Conservation (phyloP, 768 basidiomycete species). For the Atractiella rhizophila region DNA sequence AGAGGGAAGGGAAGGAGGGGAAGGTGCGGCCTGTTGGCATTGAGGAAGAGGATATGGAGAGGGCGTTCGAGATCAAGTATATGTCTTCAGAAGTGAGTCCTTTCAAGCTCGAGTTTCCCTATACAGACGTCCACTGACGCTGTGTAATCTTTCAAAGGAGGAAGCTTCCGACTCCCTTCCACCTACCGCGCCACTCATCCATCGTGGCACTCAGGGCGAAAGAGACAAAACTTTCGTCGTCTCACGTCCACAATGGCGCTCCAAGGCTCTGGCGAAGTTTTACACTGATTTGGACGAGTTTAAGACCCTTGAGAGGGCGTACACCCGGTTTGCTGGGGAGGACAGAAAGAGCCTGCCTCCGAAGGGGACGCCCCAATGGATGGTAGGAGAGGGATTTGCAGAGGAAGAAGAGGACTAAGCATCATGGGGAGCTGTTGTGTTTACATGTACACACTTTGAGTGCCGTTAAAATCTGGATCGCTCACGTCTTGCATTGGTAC, state of each 20-base stretch:
- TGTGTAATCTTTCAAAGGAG: too few relatives aligned
- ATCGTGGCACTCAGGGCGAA: not conserved
- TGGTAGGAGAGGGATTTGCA: too few relatives aligned
- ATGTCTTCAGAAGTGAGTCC: slow-evolving; percentile 4
- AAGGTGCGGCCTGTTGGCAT: not conserved
- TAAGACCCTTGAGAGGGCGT: slow-evolving; percentile 6
- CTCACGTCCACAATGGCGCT: slow-evolving; percentile 1
- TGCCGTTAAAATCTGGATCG: too few relatives aligned
- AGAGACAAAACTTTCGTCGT: slow-evolving; percentile 1
- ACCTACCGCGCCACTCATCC: not conserved
- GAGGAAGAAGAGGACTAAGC: too few relatives aligned
- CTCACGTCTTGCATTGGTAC: too few relatives aligned
- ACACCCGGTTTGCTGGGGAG: not conserved
- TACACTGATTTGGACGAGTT: slow-evolving; percentile 1
- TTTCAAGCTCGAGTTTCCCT: not conserved
- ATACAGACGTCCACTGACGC: not conserved
- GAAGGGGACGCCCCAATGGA: slow-evolving; percentile 1
- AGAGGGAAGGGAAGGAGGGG: not conserved
- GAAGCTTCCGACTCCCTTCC: not conserved
- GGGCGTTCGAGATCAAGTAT: slow-evolving; percentile 4
- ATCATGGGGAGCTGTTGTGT: too few relatives aligned
- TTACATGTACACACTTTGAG: too few relatives aligned
- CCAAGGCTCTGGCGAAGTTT: not conserved
- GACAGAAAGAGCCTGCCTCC: not conserved
- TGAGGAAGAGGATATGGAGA: not conserved